phyloP scores from a whole-genome alignment of 2,329 filamentous ascomycete species.

The Aspergillus latus region DNA sequence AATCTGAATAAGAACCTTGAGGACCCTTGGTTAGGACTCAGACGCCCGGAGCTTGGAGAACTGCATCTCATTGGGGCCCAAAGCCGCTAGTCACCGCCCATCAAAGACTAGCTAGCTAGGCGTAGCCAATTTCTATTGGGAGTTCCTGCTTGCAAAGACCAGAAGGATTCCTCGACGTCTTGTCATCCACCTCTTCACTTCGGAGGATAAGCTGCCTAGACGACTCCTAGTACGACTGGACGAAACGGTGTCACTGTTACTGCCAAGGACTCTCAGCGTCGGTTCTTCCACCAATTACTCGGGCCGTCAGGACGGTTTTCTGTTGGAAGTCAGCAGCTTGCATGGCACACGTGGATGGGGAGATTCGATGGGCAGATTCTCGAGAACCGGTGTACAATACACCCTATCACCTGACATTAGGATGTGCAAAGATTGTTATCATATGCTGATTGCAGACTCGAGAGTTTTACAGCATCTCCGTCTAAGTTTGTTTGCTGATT shows the following conservation, averaged over 20 bases:
- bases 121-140: neutral
- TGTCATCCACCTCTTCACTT: neutral
- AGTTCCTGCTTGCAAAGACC: neutral
- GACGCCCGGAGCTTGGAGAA: neutral
- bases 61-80: too few relatives aligned
- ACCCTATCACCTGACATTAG: neutral
- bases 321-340: neutral
- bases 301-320: neutral
- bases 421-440: neutral
- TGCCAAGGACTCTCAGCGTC: slow-evolving; percentile 2
- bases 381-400: neutral
- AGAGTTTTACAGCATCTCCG: neutral
- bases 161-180: neutral
- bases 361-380: neutral
- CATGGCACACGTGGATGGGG: neutral
- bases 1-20: neutral
- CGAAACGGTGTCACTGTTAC: neutral
- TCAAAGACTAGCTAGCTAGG: too few relatives aligned
- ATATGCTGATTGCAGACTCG: neutral
- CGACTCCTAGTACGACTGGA: neutral
- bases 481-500: neutral
- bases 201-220: neutral
- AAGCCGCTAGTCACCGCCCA: neutral
- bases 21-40: neutral
- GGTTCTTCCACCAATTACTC: slow-evolving; percentile 3